Evolutionary conservation across 257 asterid species (phyloP), one percentile per base, ranked within the genome.

Genomic region (Haberlea rhodopensis): DNA sequence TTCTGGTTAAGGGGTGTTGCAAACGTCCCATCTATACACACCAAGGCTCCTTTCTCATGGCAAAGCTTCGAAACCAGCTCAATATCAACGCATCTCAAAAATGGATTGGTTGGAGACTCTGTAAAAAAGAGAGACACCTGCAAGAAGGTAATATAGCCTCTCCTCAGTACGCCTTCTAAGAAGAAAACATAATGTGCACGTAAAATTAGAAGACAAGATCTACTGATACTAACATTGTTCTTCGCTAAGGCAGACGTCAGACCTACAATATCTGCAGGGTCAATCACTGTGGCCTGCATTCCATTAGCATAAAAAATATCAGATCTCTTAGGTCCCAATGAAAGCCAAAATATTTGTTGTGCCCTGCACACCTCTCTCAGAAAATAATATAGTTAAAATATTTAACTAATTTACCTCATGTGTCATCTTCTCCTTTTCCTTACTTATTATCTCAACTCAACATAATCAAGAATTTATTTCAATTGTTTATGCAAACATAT

Each of bases 1-100:
- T 88, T 88, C 87, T 90, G 97, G 85, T 90, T 90, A 57, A 90
- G 77, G 67, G 97, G 96, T 60, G 97, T 86, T 22, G 97, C 97
- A 71, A 90, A 88, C 27, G 97, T 90, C 70, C 97, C 97, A 64
- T 90, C 97, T 43, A 90, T 66, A 52, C 88, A 81, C 25, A 88
- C 96, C 74, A 90, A 53, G 57, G 94, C 89, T 67, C 97, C 97
- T 63, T 86, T 88, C 51, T 69, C 87, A 74, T 86, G 97, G 77
- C 97, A 90, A 62, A 88, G 91, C 84, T 81, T 90, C 1, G 97
- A 84, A 71, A 86, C 94, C 72, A 79, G 74, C 87, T 88, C 91
- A 81, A 90, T 82, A 80, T 90, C 95, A 69, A 90, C 97, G 72
- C 96, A 88, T 73, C 97, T 84, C 83, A 90, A 71, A 73, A 90